Evolutionary conservation across 2,329 filamentous ascomycete species (phyloP).

Genomic region (Capronia coronata): DNA sequence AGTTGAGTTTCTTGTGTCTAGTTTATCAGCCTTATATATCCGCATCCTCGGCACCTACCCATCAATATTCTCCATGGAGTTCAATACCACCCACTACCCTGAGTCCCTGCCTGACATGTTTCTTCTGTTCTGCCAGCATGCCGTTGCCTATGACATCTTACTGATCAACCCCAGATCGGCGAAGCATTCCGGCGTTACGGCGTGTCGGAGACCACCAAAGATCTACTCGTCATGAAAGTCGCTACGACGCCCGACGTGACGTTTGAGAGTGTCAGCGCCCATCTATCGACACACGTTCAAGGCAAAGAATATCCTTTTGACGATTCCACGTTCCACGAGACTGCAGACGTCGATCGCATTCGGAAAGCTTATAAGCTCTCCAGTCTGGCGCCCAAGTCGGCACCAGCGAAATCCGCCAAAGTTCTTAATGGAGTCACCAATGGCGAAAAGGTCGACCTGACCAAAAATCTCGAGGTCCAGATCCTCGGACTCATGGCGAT

Average conservation of each 20-base stretch:
- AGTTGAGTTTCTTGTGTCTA: conserved; percentile 5
- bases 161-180: conserved; percentile 81
- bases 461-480: conserved; percentile 58
- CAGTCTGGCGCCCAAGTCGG: conserved; percentile 36
- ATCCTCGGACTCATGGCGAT: conserved; percentile 73
- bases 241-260: conserved; percentile 47
- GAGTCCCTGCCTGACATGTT: too few species aligned
- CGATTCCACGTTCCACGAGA: conserved; percentile 54
- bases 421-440: conserved; percentile 10
- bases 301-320: conserved; percentile 55
- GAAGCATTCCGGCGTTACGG: conserved; percentile 88
- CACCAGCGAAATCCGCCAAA: conserved; percentile 22
- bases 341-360: conserved; percentile 62
- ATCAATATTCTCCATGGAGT: too few species aligned
- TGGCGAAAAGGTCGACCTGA: conserved; percentile 30
- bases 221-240: conserved; percentile 77
- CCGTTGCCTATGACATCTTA: too few species aligned
- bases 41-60: too few species aligned
- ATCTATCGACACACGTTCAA: conserved; percentile 57
- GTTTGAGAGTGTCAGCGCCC: conserved; percentile 48
- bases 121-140: too few species aligned
- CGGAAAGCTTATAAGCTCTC: conserved; percentile 78
- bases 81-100: too few species aligned
- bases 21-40: background rate
- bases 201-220: conserved; percentile 61